Conservation (phyloP, 2,329 filamentous ascomycete species). For the Pseudopyrenochaeta lycopersici region DNA sequence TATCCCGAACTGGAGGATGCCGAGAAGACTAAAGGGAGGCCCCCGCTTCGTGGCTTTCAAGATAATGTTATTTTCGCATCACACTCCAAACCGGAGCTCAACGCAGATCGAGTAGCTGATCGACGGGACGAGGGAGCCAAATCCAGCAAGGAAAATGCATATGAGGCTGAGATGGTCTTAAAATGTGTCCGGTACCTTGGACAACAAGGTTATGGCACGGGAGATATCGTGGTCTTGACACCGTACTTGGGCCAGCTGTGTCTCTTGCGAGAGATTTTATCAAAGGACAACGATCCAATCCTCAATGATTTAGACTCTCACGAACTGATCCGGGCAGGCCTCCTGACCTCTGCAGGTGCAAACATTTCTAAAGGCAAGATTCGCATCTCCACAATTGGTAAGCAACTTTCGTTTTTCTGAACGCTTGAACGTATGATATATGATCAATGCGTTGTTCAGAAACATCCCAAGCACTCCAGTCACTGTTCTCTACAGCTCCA, state of each 20-base stretch:
- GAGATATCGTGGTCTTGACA: constrained; percentile 73
- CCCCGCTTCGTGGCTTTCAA: constrained; percentile 64
- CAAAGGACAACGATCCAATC: constrained; percentile 67
- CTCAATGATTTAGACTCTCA: constrained; percentile 74
- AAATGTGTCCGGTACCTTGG: constrained; percentile 71
- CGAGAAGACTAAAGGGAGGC: constrained; percentile 57
- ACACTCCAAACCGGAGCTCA: constrained; percentile 65
- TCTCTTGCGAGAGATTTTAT: constrained; percentile 64
- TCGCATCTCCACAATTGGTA: constrained; percentile 74
- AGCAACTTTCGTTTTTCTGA: constrained; percentile 29
- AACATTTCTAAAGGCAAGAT: constrained; percentile 63
- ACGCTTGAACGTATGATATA: not conserved
- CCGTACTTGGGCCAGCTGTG: constrained; percentile 76
- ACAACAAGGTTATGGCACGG: constrained; percentile 74
- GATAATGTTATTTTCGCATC: constrained; percentile 72
- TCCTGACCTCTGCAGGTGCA: constrained; percentile 64
- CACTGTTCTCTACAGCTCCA: too few relatives aligned
- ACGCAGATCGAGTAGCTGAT: constrained; percentile 56
- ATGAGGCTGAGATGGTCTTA: constrained; percentile 73
- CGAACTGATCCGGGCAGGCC: constrained; percentile 69
- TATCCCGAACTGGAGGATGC: constrained; percentile 71
- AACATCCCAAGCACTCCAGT: too few relatives aligned
- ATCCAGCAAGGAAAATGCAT: constrained; percentile 68
- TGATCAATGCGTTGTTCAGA: not conserved
- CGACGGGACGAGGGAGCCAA: constrained; percentile 59